Evolutionary conservation across 1,139 yeast species (phyloP).

Genomic region (Candida pseudocylindracea): DNA sequence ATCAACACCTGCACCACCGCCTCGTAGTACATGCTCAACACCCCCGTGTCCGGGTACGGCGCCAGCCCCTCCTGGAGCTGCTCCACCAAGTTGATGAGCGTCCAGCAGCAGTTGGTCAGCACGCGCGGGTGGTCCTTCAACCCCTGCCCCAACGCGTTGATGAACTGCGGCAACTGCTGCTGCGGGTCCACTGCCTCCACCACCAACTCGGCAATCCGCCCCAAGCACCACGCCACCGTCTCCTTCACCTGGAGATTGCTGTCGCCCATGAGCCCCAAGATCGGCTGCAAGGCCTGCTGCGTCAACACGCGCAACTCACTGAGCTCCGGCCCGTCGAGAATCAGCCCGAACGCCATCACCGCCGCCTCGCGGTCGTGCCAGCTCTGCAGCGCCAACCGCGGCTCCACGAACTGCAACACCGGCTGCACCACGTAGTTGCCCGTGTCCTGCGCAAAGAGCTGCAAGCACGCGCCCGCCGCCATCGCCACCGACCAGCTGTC

Average conservation of each 20-base stretch:
- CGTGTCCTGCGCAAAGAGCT: constrained; percentile 77
- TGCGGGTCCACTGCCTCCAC: constrained; percentile 53
- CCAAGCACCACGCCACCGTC: constrained; percentile 96
- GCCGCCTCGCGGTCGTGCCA: constrained; percentile 96
- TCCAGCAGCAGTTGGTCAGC: constrained; percentile 93
- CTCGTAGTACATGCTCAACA: constrained; percentile 54
- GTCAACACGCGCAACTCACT: constrained; percentile 45
- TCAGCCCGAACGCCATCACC: constrained; percentile 97
- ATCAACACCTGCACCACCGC: constrained; percentile 49
- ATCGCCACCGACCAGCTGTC: constrained; percentile 96
- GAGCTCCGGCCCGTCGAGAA: constrained; percentile 83
- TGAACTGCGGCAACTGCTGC: constrained; percentile 40
- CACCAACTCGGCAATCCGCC: constrained; percentile 81
- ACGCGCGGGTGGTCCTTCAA: constrained; percentile 81
- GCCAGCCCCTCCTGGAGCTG: constrained; percentile 43
- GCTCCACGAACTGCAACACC: constrained; percentile 63
- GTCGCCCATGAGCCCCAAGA: constrained; percentile 52
- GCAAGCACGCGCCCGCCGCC: constrained; percentile 98
- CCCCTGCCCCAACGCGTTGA: constrained; percentile 56
- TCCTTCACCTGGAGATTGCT: constrained; percentile 71
- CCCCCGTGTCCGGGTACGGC: constrained; percentile 26
- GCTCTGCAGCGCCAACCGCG: constrained; percentile 24
- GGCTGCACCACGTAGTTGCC: constrained; percentile 74
- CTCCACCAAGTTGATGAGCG: constrained; percentile 76
- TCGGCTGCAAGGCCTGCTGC: constrained; percentile 64